A percentile compares a stretch with the other conserved stretches of the same genome.
Conservation (phyloP, 2,329 filamentous ascomycete species). For the Aspergillus sp. region DNA sequence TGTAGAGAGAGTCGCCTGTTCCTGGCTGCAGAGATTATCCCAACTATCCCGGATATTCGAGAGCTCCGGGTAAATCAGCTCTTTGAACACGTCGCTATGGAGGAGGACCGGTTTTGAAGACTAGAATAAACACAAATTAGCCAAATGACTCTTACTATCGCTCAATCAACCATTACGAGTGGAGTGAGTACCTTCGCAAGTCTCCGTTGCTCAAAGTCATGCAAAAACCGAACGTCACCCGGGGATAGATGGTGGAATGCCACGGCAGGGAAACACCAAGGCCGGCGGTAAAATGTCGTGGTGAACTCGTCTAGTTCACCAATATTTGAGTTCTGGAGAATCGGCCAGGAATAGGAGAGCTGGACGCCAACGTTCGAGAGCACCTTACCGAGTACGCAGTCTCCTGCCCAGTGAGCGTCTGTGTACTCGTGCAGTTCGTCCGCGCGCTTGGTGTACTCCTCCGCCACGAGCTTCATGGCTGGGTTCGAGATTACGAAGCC, state of each 20-base stretch:
- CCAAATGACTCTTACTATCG: not conserved
- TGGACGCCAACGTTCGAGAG: slow-evolving; percentile 52
- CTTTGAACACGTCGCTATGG: slow-evolving; percentile 44
- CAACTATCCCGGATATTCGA: slow-evolving; percentile 34
- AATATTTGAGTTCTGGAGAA: slow-evolving; percentile 48
- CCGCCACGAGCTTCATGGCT: slow-evolving; percentile 51
- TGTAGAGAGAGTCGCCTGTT: slow-evolving; percentile 31
- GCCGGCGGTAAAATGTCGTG: slow-evolving; percentile 43
- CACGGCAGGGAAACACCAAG: slow-evolving; percentile 57
- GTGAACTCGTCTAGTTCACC: slow-evolving; percentile 51
- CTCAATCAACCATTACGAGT: not conserved
- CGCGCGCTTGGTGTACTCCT: slow-evolving; percentile 48
- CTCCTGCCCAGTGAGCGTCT: slow-evolving; percentile 53
- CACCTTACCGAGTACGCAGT: slow-evolving; percentile 56
- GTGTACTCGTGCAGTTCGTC: slow-evolving; percentile 53
- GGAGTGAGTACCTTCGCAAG: not conserved
- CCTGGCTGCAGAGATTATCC: slow-evolving; percentile 42
- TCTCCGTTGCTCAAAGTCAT: slow-evolving; percentile 54
- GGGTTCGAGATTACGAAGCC: slow-evolving; percentile 58
- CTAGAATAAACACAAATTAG: slow-evolving; percentile 3
- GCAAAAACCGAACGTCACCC: slow-evolving; percentile 48
- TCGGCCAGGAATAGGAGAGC: slow-evolving; percentile 54
- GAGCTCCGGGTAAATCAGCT: slow-evolving; percentile 41
- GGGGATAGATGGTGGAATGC: slow-evolving; percentile 56
- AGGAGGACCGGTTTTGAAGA: slow-evolving; percentile 32